These are phyloP conservation scores for Boletus vermiculosoides DNA, from an alignment of 768 basidiomycete species.

Conservation along the genomic window DNA sequence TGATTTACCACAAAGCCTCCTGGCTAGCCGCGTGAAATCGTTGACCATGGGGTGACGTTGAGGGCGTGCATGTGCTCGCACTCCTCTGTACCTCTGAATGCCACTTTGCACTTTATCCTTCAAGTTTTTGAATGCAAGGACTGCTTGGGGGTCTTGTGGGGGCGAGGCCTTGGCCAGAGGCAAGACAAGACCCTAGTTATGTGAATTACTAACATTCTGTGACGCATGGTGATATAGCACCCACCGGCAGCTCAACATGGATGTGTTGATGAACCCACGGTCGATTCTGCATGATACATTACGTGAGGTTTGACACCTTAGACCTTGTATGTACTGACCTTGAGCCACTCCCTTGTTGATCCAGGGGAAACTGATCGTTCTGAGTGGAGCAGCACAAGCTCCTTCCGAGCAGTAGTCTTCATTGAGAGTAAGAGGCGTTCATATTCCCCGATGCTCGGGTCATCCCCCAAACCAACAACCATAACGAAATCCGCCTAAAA, in stretches of 20 bases:
- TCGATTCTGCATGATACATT: constrained; percentile 57
- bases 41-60: constrained; percentile 80
- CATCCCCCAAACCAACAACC: constrained; percentile 93
- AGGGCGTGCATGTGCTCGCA: constrained; percentile 56
- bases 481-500: constrained; percentile 86
- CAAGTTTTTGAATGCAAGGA: constrained; percentile 87
- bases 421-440: constrained; percentile 90
- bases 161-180: constrained; percentile 57
- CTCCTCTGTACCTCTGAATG: constrained; percentile 83
- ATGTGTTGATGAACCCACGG: constrained; percentile 97
- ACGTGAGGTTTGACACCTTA: constrained; percentile 5
- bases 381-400: constrained; percentile 90
- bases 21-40: constrained; percentile 90
- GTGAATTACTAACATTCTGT: constrained; percentile 4
- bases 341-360: constrained; percentile 94
- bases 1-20: constrained; percentile 88
- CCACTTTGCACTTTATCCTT: constrained; percentile 88
- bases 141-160: constrained; percentile 84
- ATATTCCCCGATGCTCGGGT: constrained; percentile 88
- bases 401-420: constrained; percentile 98
- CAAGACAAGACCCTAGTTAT: constrained; percentile 64
- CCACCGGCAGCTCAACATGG: constrained; percentile 86
- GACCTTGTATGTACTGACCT: constrained; percentile 46
- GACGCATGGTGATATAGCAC: constrained; percentile 19
- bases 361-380: constrained; percentile 87